phyloP scores from a whole-genome alignment of 495 filamentous ascomycete genomes.

The Diplogelasinospora grovesii region DNA sequence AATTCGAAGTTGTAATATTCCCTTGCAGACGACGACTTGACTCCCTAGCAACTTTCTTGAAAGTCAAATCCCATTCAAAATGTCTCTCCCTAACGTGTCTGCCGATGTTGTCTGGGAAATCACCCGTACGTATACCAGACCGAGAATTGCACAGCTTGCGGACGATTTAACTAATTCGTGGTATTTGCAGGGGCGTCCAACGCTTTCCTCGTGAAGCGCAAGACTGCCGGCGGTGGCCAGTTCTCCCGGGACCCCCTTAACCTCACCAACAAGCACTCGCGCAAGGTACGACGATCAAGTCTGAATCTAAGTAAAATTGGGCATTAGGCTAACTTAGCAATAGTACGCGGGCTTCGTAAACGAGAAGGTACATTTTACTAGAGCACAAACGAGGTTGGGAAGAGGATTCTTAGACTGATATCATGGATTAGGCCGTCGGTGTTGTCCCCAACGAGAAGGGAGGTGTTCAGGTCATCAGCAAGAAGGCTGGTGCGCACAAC shows the following conservation, averaged over 20 bases:
- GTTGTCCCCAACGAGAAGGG: conserved; percentile 60
- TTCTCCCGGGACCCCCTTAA: conserved; percentile 95
- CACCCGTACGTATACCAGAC: conserved; percentile 57
- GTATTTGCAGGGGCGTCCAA: conserved; percentile 69
- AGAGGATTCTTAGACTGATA: conserved; percentile 16
- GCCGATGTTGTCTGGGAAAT: conserved; percentile 87
- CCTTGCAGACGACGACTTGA: conserved; percentile 24
- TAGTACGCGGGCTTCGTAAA: conserved; percentile 88
- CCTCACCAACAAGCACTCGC: conserved; percentile 77
- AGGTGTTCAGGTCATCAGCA: conserved; percentile 68
- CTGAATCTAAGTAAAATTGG: neutral
- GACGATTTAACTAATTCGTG: neutral
- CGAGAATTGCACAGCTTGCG: neutral
- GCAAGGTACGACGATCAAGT: conserved; percentile 60
- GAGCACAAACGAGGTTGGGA: neutral
- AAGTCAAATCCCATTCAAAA: conserved; percentile 32
- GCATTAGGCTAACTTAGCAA: conserved; percentile 26
- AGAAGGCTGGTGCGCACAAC: conserved; percentile 66
- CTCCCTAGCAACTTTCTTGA: conserved; percentile 22
- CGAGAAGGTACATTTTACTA: conserved; percentile 80
- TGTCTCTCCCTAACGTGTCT: conserved; percentile 58
- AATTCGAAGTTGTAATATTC: conserved; percentile 30
- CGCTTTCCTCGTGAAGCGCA: conserved; percentile 85
- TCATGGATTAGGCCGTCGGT: conserved; percentile 63
- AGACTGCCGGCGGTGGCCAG: conserved; percentile 62